A percentile compares a stretch with the other conserved stretches of the same genome.
phyloP scores from a whole-genome alignment of 495 filamentous ascomycete species.

The Tuber calosporum region DNA sequence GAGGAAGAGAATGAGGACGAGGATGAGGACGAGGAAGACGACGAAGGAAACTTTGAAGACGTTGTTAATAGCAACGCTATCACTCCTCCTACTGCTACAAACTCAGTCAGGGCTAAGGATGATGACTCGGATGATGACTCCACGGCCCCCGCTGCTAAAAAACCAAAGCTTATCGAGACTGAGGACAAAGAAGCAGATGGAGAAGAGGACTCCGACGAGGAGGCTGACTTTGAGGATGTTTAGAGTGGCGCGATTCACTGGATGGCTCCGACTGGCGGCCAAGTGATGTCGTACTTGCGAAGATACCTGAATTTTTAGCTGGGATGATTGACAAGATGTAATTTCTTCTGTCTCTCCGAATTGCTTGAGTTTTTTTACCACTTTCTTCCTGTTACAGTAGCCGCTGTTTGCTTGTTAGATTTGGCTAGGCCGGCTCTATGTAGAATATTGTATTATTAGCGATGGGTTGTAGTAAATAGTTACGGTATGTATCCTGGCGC shows the following conservation, averaged over 20 bases:
- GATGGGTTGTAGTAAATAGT: not conserved
- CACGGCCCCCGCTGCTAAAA: constrained; percentile 48
- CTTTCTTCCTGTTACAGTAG: not conserved
- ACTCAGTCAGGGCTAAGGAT: constrained; percentile 13
- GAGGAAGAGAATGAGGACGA: constrained; percentile 49
- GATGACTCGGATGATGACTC: constrained; percentile 45
- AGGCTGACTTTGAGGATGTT: constrained; percentile 61
- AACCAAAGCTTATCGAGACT: constrained; percentile 51
- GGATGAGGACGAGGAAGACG: constrained; percentile 49
- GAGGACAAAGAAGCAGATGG: constrained; percentile 41
- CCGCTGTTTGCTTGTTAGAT: not conserved
- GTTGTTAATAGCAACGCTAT: constrained; percentile 34
- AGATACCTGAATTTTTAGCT: not conserved
- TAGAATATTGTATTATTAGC: not conserved
- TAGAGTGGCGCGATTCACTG: constrained; percentile 5
- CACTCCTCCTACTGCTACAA: constrained; percentile 23
- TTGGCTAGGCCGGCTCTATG: not conserved
- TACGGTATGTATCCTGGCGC: not conserved
- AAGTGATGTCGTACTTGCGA: not conserved
- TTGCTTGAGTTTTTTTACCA: not conserved
- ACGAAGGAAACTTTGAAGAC: constrained; percentile 39
- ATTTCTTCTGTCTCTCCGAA: not conserved
- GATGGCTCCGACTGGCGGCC: not conserved
- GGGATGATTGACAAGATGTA: not conserved
- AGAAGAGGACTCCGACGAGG: constrained; percentile 50